Base-by-base conservation (phyloP, 2,329 filamentous ascomycete genomes). In the Neurospora sp. region DNA sequence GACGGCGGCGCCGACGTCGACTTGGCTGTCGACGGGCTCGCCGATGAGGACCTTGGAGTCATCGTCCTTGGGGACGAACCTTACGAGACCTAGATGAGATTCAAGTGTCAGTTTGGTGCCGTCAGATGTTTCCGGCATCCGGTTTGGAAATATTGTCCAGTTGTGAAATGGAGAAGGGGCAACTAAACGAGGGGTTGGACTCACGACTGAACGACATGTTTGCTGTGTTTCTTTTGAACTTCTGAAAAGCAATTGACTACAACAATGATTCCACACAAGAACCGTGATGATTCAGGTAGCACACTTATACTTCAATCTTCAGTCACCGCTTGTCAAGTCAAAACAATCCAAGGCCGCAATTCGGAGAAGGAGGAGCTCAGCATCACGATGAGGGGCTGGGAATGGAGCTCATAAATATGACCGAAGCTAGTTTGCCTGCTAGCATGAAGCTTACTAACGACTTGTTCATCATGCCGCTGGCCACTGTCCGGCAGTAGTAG, bases 1-100 rank as follows among this genome's bases (percentile, higher is more conserved):
- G 37, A 88, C 77, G 17, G 87, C 87, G 36, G 83, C 76, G 65
- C 87, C 88, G 65, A 90, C 84, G 74, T 90, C 87, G 39, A 88
- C 72, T 10, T 81, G 77, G 28, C 80, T 77, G 71, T 87, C 83
- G 40, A 82, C 78, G 1, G 87, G 87, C 74, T 89, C 83, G 40
- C 87, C 87, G 74, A 89, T 84, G 66, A 87, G 78, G 68, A 86
- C 76, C 72, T 82, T 83, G 70, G 79, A 78, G 43, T 80, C 77
- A 66, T 84, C 82, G 5, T 82, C 83, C 75, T 83, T 85, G 68
- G 87, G 84, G 19, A 84, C 77, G 74, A 89, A 89, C 68, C 87
- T 86, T 73, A 88, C 85, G 70, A 89, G 83, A 77, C 87, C 86
- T 88, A 28, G 17, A 66, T 15, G 15, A n/a, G 2, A 15, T 10